Percentiles rank a stretch among this genome's conserved stretches.
Evolutionary conservation across 2,329 filamentous ascomycete genomes (phyloP).

Genomic region (Aureobasidium subglaciale): DNA sequence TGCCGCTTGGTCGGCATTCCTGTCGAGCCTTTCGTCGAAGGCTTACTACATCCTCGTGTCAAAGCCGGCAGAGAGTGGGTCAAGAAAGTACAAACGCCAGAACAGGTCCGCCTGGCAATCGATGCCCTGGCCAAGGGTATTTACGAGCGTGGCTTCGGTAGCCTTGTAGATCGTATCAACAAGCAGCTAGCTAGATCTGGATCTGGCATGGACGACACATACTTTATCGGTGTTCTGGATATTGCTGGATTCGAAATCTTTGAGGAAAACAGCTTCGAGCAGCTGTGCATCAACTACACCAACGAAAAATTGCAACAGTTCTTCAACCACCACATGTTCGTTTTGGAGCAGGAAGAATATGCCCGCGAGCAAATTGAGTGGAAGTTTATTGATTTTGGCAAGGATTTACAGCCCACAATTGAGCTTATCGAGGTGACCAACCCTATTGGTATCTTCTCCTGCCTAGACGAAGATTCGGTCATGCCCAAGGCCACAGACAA

Average conservation of each 20-base stretch:
- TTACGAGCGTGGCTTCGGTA: conserved; percentile 91
- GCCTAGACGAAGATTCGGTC: conserved; percentile 92
- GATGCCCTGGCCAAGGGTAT: conserved; percentile 95
- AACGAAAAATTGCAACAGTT: conserved; percentile 99
- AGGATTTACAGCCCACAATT: conserved; percentile 93
- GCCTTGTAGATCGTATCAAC: conserved; percentile 88
- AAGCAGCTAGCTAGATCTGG: conserved; percentile 81
- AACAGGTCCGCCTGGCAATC: conserved; percentile 83
- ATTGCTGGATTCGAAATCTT: conserved; percentile 99
- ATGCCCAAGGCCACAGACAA: conserved; percentile 99
- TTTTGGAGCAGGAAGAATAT: conserved; percentile 96
- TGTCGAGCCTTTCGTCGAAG: conserved; percentile 76
- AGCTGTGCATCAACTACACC: conserved; percentile 98
- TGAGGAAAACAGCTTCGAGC: conserved; percentile 96
- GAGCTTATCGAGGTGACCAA: conserved; percentile 94
- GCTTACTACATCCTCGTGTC: conserved; percentile 83
- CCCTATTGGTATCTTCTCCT: conserved; percentile 97
- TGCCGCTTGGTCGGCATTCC: conserved; percentile 80
- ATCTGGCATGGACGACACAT: conserved; percentile 75
- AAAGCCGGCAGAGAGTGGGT: conserved; percentile 98
- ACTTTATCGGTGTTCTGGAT: conserved; percentile 96
- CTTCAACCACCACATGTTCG: conserved; percentile 99
- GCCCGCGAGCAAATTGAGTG: conserved; percentile 96
- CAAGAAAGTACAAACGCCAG: conserved; percentile 94
- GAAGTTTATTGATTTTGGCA: conserved; percentile 99